A percentile compares a stretch with the other conserved stretches of the same genome.
phyloP scores from a whole-genome alignment of 2,329 filamentous ascomycete species.

The Fusarium bactridioides region DNA sequence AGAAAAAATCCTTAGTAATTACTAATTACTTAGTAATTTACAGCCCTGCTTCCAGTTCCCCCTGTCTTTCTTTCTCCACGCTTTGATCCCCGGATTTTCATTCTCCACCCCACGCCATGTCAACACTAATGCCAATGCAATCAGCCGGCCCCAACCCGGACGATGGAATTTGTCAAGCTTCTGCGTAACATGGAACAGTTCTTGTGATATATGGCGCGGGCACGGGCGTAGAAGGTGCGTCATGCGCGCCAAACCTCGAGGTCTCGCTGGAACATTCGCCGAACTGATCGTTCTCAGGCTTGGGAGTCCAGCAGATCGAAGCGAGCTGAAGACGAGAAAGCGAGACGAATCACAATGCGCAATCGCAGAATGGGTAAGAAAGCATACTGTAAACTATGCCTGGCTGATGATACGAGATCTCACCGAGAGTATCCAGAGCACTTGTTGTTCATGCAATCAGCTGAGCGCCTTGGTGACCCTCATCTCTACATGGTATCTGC shows the following conservation, averaged over 20 bases:
- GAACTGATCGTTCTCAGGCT: neutral
- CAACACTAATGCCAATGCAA: neutral
- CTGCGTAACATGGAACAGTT: constrained; percentile 13
- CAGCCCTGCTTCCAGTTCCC: constrained; percentile 15
- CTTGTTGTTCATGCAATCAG: neutral
- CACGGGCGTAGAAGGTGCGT: constrained; percentile 14
- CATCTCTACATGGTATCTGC: neutral
- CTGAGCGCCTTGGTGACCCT: neutral
- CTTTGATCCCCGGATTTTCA: constrained; percentile 32
- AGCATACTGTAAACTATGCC: neutral
- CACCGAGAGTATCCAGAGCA: neutral
- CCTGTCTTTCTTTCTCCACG: constrained; percentile 16
- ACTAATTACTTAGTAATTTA: too few species aligned
- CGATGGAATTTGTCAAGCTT: constrained; percentile 16
- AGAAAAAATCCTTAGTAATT: too few species aligned
- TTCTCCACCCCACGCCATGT: constrained; percentile 15
- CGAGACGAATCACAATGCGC: neutral
- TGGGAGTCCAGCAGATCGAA: neutral
- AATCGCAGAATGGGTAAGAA: neutral
- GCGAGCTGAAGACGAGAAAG: neutral
- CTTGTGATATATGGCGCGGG: neutral
- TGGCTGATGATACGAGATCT: neutral
- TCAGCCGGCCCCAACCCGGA: neutral
- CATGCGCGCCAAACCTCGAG: constrained; percentile 31
- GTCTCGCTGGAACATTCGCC: neutral